Conservation (phyloP, 2,329 filamentous ascomycete species). For the Stromatinia cepivora region DNA sequence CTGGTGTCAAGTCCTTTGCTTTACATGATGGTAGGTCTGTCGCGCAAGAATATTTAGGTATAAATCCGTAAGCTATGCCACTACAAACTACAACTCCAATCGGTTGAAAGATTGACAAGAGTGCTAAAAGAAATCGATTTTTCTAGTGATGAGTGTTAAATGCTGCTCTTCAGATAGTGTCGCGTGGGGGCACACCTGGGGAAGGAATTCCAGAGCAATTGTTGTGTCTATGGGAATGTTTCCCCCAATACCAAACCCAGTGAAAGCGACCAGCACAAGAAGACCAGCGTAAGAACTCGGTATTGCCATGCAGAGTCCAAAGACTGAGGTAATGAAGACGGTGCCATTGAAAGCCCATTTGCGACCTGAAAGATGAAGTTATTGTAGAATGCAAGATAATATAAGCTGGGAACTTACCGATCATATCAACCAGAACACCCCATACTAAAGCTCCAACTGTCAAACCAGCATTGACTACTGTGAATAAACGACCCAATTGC, state of each 20-base stretch:
- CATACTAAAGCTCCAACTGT: conserved; percentile 33
- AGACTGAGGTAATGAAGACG: conserved; percentile 29
- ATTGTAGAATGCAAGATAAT: neutral
- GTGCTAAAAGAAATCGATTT: conserved; percentile 33
- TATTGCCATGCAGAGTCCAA: conserved; percentile 31
- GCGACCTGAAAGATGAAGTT: conserved; percentile 26
- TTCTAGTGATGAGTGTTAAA: conserved; percentile 27
- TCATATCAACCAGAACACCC: conserved; percentile 34
- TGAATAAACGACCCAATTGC: conserved; percentile 31
- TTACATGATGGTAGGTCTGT: conserved; percentile 25
- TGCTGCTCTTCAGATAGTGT: neutral
- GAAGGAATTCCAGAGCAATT: conserved; percentile 37
- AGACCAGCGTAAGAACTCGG: conserved; percentile 30
- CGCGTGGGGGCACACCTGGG: conserved; percentile 25
- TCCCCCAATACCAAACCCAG: conserved; percentile 36
- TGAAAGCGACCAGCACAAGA: conserved; percentile 28
- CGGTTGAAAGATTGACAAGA: conserved; percentile 36
- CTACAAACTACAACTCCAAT: conserved; percentile 34
- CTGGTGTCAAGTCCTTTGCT: conserved; percentile 30
- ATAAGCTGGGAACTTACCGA: conserved; percentile 26
- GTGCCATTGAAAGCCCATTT: conserved; percentile 36
- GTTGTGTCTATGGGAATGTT: conserved; percentile 39
- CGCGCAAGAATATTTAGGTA: conserved; percentile 32
- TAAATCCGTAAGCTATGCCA: conserved; percentile 34
- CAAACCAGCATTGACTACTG: conserved; percentile 31